Conservation (phyloP, 163 green algal genomes). For the Coccomyxa subellipsoidea region DNA sequence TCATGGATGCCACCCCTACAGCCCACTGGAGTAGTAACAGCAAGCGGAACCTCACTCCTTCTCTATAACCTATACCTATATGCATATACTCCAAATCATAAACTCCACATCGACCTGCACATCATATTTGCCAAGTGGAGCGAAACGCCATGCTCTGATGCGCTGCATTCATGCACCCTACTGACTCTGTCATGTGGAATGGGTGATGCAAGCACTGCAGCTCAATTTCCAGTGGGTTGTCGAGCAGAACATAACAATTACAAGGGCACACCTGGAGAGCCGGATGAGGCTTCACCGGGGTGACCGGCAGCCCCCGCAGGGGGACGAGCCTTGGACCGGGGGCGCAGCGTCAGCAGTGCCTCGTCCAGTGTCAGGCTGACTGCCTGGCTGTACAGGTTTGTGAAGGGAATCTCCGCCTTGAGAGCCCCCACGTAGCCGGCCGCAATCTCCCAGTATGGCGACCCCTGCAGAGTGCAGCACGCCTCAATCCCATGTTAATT, state of each 20-base stretch:
- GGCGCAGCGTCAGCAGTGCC: constrained; percentile 32
- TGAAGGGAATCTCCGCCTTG: constrained; percentile 34
- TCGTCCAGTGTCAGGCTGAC: constrained; percentile 39
- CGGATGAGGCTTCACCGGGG: not conserved
- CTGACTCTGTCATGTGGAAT: too few relatives aligned
- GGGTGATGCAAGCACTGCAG: too few relatives aligned
- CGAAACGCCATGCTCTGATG: too few relatives aligned
- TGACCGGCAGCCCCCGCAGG: not conserved
- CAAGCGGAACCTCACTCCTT: too few relatives aligned
- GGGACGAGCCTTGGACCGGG: not conserved
- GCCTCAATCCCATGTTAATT: not conserved
- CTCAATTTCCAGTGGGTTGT: not conserved
- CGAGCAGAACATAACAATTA: not conserved
- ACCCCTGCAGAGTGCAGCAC: constrained; percentile 18
- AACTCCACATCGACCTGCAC: too few relatives aligned
- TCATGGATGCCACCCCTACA: too few relatives aligned
- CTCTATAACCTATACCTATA: too few relatives aligned
- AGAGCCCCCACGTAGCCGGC: constrained; percentile 41
- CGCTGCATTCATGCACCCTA: too few relatives aligned
- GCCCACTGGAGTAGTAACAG: too few relatives aligned
- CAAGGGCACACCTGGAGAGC: not conserved
- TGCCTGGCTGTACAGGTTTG: constrained; percentile 25
- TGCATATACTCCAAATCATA: too few relatives aligned
- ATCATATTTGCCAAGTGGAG: too few relatives aligned
- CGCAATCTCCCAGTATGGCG: constrained; percentile 37